Base-by-base conservation (phyloP, 495 filamentous ascomycete species). In the Aspergillus incahuasiensis region DNA sequence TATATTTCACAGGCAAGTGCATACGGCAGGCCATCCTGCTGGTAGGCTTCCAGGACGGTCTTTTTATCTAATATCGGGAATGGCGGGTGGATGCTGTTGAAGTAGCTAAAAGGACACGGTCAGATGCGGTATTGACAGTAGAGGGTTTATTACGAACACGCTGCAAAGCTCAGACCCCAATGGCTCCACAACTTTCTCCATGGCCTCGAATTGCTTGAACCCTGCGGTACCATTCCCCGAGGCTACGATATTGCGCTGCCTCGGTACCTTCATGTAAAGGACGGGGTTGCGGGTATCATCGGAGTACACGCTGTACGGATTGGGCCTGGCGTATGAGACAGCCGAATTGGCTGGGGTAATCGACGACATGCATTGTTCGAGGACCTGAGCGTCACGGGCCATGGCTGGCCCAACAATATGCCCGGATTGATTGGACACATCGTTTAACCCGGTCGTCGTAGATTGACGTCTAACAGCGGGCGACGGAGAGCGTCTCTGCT, bases 261-360 rank as follows among this genome's bases (percentile, higher is more conserved):
- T 40, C 0, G 50, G 50, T 2, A 34, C 50, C 24, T 53, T 53
- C 50, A 53, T 53, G 15, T 53, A 53, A 0, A 53, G 16, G n/a
- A 53, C 28, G 5, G 50, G 50, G 18, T 53, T 53, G 38, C 50
- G 50, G 6, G 22, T 53, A 16, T 53, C 50, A 6, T 53, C 50
- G 39, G 50, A 53, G 28, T 53, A 53, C 24, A 53, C 50, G 28
- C 50, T 53, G 22, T 53, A 53, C 16, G 50, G 50, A 35, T 53
- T 53, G 13, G 50, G 50, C 18, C 50, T n/a, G 15, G 50, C 50
- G 18, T 53, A 53, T n/a, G 50, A 43, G 22, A 53, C 50, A 2
- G 39, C 50, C 4, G 50, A 44, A 21, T 44, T 44, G 6, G 25
- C 25, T 8, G 8, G 25, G 38, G 18, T 11, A 15, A 43, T 44